Evolutionary conservation across 75 land plant genomes (phyloP), one percentile per base, ranked within the genome.

Genomic region (Picea glauca): DNA sequence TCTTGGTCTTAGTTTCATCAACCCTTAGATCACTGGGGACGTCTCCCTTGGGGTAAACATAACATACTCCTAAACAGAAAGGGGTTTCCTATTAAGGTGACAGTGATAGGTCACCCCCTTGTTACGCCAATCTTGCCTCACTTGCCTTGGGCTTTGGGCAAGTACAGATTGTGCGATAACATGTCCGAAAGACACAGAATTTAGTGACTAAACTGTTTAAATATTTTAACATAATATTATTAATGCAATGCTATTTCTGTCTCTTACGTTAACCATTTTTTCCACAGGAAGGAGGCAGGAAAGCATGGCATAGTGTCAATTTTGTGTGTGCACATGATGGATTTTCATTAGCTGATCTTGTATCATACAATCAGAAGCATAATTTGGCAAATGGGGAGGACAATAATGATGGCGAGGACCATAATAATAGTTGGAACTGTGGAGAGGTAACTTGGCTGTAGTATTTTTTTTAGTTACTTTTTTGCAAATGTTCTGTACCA

Each of bases 301-400:
- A 90, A 64, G 96, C 99, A 11, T 97, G 99, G 99, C 90, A 95
- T 77, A 95, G 98, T 72, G 80, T 97, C 86, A 97, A 97, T 80
- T 97, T 97, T 83, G 83, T 95, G 0, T 91, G 94, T 74, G 99
- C 99, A 58, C 99, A 97, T 89, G 99, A 97, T 93, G 99, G 99
- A 17, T 97, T 97, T 79, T 85, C 98, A 33, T 79, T 97, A 74
- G 93, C 89, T 43, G 99, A 97, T 88, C 76, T 97, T 78, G 99
- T 93, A 58, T 89, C 91, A 21, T 97, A 95, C 79, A 95, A 93
- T 64, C 77, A 88, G 60, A 95, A 97, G 77, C 89, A 95, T 50
- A 97, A 97, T 75, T 63, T 90, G 76, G 91, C 94, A 35, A 97
- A 97, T 84, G 98, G 99, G 4, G 99, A 97, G 74, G 86, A 84